These are phyloP conservation scores for Rhododendron henanense DNA, from an alignment of 148 eudicot genomes.

Conservation along the genomic window DNA sequence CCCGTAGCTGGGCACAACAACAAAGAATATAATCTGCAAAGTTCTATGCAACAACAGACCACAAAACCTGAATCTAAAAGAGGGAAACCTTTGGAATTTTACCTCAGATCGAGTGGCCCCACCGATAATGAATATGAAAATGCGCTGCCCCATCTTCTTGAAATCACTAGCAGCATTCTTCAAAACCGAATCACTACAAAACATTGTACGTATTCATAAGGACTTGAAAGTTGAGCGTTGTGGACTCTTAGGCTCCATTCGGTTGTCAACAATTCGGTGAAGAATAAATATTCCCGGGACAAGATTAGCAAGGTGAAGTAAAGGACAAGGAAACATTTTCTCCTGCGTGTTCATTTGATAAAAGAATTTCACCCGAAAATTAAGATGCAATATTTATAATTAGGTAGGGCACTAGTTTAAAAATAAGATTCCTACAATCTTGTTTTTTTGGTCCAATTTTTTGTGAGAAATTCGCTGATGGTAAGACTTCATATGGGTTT, in stretches of 20 bases:
- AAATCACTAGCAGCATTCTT: constrained; percentile 50
- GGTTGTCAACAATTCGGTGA: neutral
- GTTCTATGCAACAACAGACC: neutral
- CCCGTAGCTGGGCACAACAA: constrained; percentile 56
- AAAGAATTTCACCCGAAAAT: neutral
- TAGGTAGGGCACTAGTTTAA: neutral
- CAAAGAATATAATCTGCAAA: constrained; percentile 10
- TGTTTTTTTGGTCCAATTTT: neutral
- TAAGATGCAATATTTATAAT: neutral
- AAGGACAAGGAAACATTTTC: neutral
- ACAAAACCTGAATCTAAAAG: neutral
- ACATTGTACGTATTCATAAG: neutral
- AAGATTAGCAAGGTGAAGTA: neutral
- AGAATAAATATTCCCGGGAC: neutral
- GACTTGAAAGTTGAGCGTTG: neutral
- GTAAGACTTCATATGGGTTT: neutral
- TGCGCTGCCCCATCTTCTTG: constrained; percentile 86
- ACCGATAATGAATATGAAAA: constrained; percentile 81
- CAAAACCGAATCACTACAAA: constrained; percentile 69
- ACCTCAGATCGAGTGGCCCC: constrained; percentile 99
- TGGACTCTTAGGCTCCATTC: neutral
- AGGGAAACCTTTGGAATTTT: constrained; percentile 5
- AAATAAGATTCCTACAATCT: neutral
- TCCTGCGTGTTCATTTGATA: neutral
- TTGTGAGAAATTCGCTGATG: neutral